Conservation (phyloP, 2,329 filamentous ascomycete genomes). For the Aspergillus pseudoglaucus region DNA sequence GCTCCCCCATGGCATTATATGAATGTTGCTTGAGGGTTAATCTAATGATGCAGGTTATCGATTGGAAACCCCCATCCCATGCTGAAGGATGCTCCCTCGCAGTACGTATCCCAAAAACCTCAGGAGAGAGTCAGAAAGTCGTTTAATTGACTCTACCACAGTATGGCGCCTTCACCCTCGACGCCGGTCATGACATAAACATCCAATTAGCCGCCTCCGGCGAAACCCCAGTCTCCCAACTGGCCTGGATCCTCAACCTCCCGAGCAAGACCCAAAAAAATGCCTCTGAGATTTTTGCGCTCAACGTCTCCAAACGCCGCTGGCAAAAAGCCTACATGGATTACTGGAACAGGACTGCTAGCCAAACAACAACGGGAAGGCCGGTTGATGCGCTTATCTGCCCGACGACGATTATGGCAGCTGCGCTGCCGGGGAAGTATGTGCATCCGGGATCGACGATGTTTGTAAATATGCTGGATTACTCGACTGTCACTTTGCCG, state of each 20-base stretch:
- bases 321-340: constrained; percentile 56
- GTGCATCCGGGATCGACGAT: constrained; percentile 41
- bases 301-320: constrained; percentile 50
- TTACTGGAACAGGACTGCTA: constrained; percentile 55
- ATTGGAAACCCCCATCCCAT: too few species aligned
- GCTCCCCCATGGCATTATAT: too few species aligned
- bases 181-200: too few species aligned
- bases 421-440: constrained; percentile 38
- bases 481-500: constrained; percentile 49
- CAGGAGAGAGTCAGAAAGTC: too few species aligned
- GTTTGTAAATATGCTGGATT: constrained; percentile 52
- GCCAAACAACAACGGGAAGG: constrained; percentile 44
- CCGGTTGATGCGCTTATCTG: constrained; percentile 49
- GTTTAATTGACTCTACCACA: too few species aligned
- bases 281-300: constrained; percentile 38
- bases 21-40: too few species aligned
- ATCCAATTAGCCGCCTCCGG: too few species aligned
- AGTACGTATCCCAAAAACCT: too few species aligned
- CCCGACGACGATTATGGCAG: constrained; percentile 38
- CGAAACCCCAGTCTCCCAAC: too few species aligned
- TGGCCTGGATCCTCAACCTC: neutral
- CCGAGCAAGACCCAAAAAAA: constrained; percentile 27
- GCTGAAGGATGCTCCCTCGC: too few species aligned
- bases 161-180: too few species aligned
- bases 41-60: too few species aligned